Evolutionary conservation across 2,329 filamentous ascomycete genomes (phyloP), one percentile per base, ranked within the genome.

Genomic region (Tolypocladium tropicale): DNA sequence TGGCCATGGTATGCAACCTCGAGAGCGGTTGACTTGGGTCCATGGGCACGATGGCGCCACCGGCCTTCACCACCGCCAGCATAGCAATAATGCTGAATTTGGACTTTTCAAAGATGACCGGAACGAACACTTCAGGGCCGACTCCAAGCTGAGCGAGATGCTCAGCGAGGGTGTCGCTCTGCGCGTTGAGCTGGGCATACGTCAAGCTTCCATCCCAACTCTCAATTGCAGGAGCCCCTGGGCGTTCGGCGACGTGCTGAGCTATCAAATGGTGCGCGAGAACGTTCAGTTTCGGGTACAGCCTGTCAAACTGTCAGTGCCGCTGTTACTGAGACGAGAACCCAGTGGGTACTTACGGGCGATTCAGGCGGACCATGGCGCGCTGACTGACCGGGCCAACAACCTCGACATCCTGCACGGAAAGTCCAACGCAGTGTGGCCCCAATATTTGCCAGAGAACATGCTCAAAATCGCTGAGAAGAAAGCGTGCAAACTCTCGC

Each of bases 11-110:
- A 52, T 0, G 55, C n/a, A 21, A 61, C 59, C 12, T 58, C 52
- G 23, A 33, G 34, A 48, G 43, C 0, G 64, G 63, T 30, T 64
- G 59, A 0, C 53, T 55, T 1, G 65, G 61, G 7, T 67, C 64
- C 21, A 67, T 21, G 0, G 64, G 63, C 23, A 67, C 54, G n/a
- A 63, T 58, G 0, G 58, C 57, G 18, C 62, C 65, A 0, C 65
- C 65, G 1, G 63, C 60, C 10, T 65, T 64, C 2, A 61, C 33
- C 3, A 67, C 59, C 6, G 62, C 63, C 3, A 67, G 55, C 54
- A 67, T 63, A 0, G 64, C 54, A 16, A 67, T 58, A 4, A 62
- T 46, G 1, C 61, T 54, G 63, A 63, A 63, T 1, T 59, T 36
- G 1, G 63, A 64, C 12, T 64, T 67, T 10, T 67, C 62, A 18